Conservation (phyloP, 257 asterid genomes). For the Eustoma russellianum region DNA sequence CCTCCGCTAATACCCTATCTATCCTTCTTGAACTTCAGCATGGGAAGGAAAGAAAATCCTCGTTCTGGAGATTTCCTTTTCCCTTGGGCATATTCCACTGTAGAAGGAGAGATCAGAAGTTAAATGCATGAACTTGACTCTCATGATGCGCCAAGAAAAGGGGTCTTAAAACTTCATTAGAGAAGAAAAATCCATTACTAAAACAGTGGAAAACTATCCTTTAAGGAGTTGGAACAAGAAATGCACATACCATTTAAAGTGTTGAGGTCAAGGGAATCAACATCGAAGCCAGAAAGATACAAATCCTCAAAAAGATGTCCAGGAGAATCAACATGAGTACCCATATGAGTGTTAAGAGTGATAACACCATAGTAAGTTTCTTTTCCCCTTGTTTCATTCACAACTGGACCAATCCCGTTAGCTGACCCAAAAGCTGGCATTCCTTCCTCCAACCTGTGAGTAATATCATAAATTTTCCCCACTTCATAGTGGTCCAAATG, state of each 20-base stretch:
- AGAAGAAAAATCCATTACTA: background rate
- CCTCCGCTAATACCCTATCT: too few species aligned
- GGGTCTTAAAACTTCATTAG: too few species aligned
- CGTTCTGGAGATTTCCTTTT: too few species aligned
- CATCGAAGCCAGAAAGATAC: constrained; percentile 46
- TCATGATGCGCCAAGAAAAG: too few species aligned
- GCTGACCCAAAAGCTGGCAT: constrained; percentile 38
- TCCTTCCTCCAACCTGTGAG: constrained; percentile 40
- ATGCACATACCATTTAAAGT: constrained; percentile 43
- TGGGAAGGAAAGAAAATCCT: too few species aligned
- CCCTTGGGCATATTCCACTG: too few species aligned
- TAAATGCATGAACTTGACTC: too few species aligned
- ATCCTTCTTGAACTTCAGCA: too few species aligned
- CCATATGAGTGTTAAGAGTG: constrained; percentile 33
- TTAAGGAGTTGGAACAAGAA: background rate
- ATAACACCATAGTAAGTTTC: constrained; percentile 21
- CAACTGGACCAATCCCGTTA: constrained; percentile 46
- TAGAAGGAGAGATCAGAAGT: too few species aligned
- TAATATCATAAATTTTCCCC: constrained; percentile 50
- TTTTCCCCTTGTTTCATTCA: constrained; percentile 36
- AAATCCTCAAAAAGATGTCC: constrained; percentile 45
- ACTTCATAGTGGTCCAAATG: constrained; percentile 8
- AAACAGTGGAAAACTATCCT: background rate
- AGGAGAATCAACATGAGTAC: constrained; percentile 89
- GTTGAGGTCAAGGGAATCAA: constrained; percentile 59